Conservation (phyloP, 2,329 filamentous ascomycete species). For the Colletotrichum sojae region DNA sequence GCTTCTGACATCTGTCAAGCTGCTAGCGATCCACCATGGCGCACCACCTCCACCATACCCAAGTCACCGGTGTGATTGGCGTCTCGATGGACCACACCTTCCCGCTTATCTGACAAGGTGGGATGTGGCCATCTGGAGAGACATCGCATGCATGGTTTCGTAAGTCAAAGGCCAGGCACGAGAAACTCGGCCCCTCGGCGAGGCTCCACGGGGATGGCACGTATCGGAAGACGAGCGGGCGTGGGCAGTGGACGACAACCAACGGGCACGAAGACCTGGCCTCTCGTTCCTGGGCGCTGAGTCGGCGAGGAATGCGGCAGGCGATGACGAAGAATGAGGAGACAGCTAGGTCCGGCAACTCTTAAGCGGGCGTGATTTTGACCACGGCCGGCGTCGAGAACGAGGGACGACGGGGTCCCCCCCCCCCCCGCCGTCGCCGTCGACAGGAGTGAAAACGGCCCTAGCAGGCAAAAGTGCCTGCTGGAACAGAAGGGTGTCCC, state of each 20-base stretch:
- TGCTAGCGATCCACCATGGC: slow-evolving; percentile 16
- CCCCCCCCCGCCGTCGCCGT: too few species aligned
- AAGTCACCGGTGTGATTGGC: not conserved
- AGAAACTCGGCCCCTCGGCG: not conserved
- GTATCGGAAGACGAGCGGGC: not conserved
- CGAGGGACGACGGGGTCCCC: slow-evolving; percentile 7
- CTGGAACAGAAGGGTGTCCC: slow-evolving; percentile 20
- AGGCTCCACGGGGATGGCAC: not conserved
- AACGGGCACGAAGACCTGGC: not conserved
- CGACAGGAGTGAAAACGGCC: slow-evolving; percentile 25
- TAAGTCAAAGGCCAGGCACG: not conserved
- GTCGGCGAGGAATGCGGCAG: not conserved
- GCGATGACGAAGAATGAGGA: slow-evolving; percentile 28
- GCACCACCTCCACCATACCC: not conserved
- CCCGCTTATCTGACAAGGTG: not conserved
- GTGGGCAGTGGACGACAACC: too few species aligned
- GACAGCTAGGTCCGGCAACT: not conserved
- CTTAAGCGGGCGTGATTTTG: not conserved
- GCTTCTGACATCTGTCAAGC: slow-evolving; percentile 34
- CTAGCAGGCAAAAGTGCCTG: slow-evolving; percentile 1
- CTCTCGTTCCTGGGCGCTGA: not conserved
- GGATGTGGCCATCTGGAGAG: not conserved
- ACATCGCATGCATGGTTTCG: too few species aligned
- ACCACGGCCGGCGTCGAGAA: slow-evolving; percentile 12
- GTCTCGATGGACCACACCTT: not conserved